Base-by-base conservation (phyloP, 2,329 filamentous ascomycete genomes). In the Didymella sp. region DNA sequence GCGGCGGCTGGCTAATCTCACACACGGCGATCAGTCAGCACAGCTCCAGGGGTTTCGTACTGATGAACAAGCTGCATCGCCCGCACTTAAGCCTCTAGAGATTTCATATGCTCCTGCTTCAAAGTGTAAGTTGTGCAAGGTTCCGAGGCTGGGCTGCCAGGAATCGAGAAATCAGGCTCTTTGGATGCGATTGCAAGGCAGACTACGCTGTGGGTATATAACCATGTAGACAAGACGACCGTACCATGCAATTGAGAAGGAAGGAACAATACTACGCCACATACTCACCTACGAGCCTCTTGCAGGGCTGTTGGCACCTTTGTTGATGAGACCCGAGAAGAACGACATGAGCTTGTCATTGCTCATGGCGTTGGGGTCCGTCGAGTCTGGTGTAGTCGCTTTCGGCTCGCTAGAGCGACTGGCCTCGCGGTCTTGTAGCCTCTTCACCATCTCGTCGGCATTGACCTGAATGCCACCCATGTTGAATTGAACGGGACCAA, bases 391-490 rank as follows among this genome's bases (percentile, higher is more conserved):
- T 11, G 68, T 62, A 44, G 69, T 67, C 27, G 67, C 60, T 37
- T 73, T 70, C 6, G 68, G 61, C 17, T 72, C 70, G 42, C 61
- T 66, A 31, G 62, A 51, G 31, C 74, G 71, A 35, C 56, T 75
- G 27, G 74, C 72, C 66, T 77, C 73, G 15, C 75, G 75, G 48
- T 77, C 75, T 70, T 92, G 93, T 59, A 96, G 81, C 67, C 90
- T 86, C 75, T 92, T 89, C 56, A 96, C 79, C 89, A 96, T 95
- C 70, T 96, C 92, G 71, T 96, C 93, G 8, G 92, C 92, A 77
- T 97, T 92, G 27, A 96, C 91, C 73, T 96, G 92, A 61, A 99
- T 97, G 50, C 95, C 95, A 38, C 95, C 95, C 84, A 99, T 95
- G 74, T 99, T 99, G 80, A 98, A 97, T 72, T 96, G 92, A 62